Evolutionary conservation across 805 yeast species (phyloP).

Genomic region (Ogataea pignaliae): DNA sequence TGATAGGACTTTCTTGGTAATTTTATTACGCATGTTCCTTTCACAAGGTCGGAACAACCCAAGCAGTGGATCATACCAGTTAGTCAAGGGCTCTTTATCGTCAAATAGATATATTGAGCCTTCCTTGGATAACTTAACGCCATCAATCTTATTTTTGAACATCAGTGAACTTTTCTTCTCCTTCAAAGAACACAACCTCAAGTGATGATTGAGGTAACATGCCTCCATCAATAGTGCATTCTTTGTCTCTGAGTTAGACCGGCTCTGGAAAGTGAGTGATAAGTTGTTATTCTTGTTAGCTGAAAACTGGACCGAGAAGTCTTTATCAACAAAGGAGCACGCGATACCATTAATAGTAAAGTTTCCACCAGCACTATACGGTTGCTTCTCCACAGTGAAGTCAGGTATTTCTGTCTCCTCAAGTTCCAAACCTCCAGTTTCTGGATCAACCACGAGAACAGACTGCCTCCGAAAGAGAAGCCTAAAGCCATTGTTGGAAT

Average conservation of each 20-base stretch:
- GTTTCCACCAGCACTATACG: slow-evolving; percentile 16
- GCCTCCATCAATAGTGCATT: slow-evolving; percentile 13
- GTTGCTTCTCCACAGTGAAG: slow-evolving; percentile 22
- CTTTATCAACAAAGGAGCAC: slow-evolving; percentile 14
- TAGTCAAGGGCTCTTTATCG: slow-evolving; percentile 9
- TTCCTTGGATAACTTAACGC: slow-evolving; percentile 27
- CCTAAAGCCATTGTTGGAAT: slow-evolving; percentile 28
- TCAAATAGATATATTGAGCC: slow-evolving; percentile 28
- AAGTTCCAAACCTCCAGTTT: slow-evolving; percentile 7
- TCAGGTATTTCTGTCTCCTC: slow-evolving; percentile 8
- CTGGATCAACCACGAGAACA: slow-evolving; percentile 4
- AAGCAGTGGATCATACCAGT: slow-evolving; percentile 26
- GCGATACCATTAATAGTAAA: slow-evolving; percentile 12
- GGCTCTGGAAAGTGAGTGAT: slow-evolving; percentile 2
- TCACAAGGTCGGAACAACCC: slow-evolving; percentile 30
- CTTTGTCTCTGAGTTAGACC: slow-evolving; percentile 6
- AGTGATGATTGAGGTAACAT: slow-evolving; percentile 9
- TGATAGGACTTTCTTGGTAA: slow-evolving; percentile 24
- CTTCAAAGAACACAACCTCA: slow-evolving; percentile 19
- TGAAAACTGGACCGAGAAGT: not conserved
- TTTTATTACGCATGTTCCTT: slow-evolving; percentile 22
- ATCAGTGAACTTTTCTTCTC: slow-evolving; percentile 19
- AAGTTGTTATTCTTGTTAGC: not conserved
- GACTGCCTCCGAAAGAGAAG: slow-evolving; percentile 28
- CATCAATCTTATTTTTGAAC: slow-evolving; percentile 24